These are phyloP conservation scores for Xylaria grammica DNA, from an alignment of 495 filamentous ascomycete species.

Conservation along the genomic window DNA sequence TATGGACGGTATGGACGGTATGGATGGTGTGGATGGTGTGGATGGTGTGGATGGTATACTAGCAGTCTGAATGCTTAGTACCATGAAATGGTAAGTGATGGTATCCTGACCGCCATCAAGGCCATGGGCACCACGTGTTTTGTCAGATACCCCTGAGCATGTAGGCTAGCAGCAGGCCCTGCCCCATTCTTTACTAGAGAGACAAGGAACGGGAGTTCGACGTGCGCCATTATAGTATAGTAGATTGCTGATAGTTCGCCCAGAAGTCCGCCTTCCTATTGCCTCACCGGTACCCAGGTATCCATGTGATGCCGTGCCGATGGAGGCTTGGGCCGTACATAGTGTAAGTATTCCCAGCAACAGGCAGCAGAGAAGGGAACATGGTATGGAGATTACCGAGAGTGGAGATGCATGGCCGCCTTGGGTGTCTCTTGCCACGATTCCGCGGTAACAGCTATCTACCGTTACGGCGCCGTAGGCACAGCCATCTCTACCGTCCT, in stretches of 20 bases:
- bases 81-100: no score
- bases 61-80: no score
- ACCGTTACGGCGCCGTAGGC: no score
- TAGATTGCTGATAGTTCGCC: background rate
- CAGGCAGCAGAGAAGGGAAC: background rate
- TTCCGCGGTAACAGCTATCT: background rate
- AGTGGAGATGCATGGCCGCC: background rate
- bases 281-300: background rate
- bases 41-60: no score
- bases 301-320: background rate
- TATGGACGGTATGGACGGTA: no score
- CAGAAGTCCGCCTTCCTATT: background rate
- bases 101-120: conserved; percentile 12
- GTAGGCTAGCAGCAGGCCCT: background rate
- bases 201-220: no score
- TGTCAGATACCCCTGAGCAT: background rate
- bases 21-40: background rate
- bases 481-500: no score
- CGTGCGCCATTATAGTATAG: background rate
- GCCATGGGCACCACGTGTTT: conserved; percentile 14
- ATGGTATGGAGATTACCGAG: background rate
- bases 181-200: background rate
- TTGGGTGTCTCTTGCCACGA: background rate
- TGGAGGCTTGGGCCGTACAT: background rate
- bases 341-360: no score